Base-by-base conservation (phyloP, 2,329 filamentous ascomycete genomes). In the Verticillium tricorpus region DNA sequence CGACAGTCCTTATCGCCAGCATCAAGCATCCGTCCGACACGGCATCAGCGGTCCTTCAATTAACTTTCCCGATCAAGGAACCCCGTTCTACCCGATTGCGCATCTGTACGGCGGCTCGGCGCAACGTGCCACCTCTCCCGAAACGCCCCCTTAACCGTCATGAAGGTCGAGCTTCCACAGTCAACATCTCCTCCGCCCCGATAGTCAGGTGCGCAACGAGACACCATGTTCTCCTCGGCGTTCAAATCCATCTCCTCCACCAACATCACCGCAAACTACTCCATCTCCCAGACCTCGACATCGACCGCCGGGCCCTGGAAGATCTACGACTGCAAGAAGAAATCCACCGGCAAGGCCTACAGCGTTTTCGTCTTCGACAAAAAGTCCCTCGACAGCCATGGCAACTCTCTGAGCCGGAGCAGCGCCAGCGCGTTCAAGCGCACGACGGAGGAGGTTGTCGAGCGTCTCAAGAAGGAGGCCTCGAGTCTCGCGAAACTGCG, bases 311-410 rank as follows among this genome's bases (percentile, higher is more conserved):
- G 95, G 19, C 92, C 93, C 62, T 99, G 95, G 95, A 96, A 93
- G 80, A 95, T 99, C 71, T 94, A 94, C 82, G 93, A 97, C 78
- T 93, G 91, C 63, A 98, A 96, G 81, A 96, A 96, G 79, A 98
- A 97, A 78, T 92, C 90, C 34, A 97, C 93, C 0, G 92, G 91
- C 67, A 96, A 95, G 74, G 76, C 89, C 8, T 95, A 89, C 61
- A 97, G 93, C 17, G 88, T 98, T 67, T 99, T 98, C 71, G 88
- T 98, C 67, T 97, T 98, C 74, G 95, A 99, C 67, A 89, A 88
- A 73, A 97, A 96, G 77, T 86, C 87, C 1, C 80, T 99, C 60
- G 93, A 97, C 62, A 79, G 86, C 11, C 84, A 89, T 63, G 82
- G 85, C 17, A 83, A 81, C 57, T 84, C 86, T 7, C 77, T 92